Conservation (phyloP, 2,329 filamentous ascomycete genomes). For the Ceratocystis variospora region DNA sequence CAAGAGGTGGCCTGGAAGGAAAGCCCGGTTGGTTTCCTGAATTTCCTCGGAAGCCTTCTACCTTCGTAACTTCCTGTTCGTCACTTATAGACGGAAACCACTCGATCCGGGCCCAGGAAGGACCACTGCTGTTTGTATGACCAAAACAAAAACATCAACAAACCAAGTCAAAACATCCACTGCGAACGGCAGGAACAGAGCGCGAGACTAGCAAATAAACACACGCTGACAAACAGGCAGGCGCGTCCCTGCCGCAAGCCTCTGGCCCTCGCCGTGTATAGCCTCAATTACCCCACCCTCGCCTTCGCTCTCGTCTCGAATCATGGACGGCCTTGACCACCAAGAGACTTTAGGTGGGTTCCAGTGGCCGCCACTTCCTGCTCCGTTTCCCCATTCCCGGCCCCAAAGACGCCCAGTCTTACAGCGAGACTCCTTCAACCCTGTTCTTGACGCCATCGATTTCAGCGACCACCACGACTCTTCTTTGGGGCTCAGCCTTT, state of each 20-base stretch:
- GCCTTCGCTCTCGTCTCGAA: background rate
- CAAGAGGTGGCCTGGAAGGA: too few relatives aligned
- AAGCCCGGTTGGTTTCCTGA: too few relatives aligned
- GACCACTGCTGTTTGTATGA: background rate
- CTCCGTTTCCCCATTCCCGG: constrained; percentile 6
- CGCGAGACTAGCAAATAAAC: background rate
- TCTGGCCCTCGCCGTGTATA: background rate
- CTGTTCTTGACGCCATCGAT: background rate
- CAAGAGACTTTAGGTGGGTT: background rate
- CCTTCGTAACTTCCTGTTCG: background rate
- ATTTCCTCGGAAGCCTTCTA: too few relatives aligned
- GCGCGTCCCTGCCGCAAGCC: background rate
- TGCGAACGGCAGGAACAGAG: background rate
- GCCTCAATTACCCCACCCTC: background rate
- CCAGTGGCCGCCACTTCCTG: constrained; percentile 11
- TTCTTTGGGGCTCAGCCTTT: background rate
- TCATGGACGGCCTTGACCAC: background rate
- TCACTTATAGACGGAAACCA: background rate
- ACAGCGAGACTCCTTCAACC: background rate
- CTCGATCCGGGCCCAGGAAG: background rate
- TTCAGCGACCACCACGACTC: background rate
- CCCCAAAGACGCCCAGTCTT: background rate
- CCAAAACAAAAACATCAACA: constrained; percentile 7
- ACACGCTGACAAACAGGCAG: background rate
- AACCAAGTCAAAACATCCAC: background rate